These are phyloP conservation scores for Suhomyces bokatorum DNA, from an alignment of 1,139 yeast species.

Conservation along the genomic window DNA sequence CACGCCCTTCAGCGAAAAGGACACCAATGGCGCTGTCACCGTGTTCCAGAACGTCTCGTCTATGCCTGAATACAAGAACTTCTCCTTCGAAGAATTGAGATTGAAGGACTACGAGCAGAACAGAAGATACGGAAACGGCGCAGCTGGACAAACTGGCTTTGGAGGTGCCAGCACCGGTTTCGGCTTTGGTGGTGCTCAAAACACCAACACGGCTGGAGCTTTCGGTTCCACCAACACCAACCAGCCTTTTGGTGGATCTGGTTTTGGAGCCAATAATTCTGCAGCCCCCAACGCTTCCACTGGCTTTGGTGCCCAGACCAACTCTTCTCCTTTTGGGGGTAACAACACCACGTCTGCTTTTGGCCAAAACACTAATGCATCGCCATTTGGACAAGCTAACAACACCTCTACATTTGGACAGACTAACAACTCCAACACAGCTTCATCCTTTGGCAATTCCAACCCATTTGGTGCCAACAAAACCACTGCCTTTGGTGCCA, in stretches of 20 bases:
- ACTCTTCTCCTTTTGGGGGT: slow-evolving; percentile 22
- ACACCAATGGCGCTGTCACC: slow-evolving; percentile 57
- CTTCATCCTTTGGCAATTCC: slow-evolving; percentile 19
- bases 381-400: slow-evolving; percentile 20
- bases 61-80: slow-evolving; percentile 88
- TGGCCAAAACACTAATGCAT: slow-evolving; percentile 12
- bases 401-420: slow-evolving; percentile 18
- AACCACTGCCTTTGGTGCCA: slow-evolving; percentile 16
- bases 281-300: slow-evolving; percentile 12
- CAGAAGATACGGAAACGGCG: slow-evolving; percentile 56
- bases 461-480: slow-evolving; percentile 12
- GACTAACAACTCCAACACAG: slow-evolving; percentile 5
- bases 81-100: slow-evolving; percentile 85
- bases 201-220: slow-evolving; percentile 21
- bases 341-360: slow-evolving; percentile 12
- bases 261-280: slow-evolving; percentile 20
- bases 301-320: slow-evolving; percentile 19
- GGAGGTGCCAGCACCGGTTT: slow-evolving; percentile 18
- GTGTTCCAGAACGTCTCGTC: slow-evolving; percentile 73
- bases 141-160: slow-evolving; percentile 10
- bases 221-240: slow-evolving; percentile 24
- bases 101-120: slow-evolving; percentile 82
- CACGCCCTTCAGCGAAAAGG: slow-evolving; percentile 69
- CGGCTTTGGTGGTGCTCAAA: slow-evolving; percentile 28
- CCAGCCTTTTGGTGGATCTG: slow-evolving; percentile 18